Conservation (phyloP, 345 rosid genomes). For the Jatropha curcas region DNA sequence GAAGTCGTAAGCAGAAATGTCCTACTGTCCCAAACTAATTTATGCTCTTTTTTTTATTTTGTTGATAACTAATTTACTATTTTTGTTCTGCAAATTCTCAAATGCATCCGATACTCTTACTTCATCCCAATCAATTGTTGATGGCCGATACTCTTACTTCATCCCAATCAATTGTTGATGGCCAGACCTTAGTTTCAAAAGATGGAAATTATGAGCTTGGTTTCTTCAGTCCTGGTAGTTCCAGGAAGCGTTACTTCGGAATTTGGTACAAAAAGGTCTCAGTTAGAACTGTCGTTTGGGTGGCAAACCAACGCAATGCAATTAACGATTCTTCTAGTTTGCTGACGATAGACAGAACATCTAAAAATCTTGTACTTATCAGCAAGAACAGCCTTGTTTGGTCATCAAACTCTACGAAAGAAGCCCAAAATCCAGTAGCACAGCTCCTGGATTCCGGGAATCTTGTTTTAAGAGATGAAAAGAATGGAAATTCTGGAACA, state of each 20-base stretch:
- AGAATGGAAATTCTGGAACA: neutral
- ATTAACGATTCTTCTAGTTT: conserved; percentile 17
- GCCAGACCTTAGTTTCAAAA: too few relatives aligned
- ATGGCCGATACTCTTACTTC: too few relatives aligned
- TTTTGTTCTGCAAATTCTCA: too few relatives aligned
- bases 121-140: conserved; percentile 19
- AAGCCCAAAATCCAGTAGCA: conserved; percentile 11
- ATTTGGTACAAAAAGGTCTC: conserved; percentile 34
- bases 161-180: too few relatives aligned
- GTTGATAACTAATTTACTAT: too few relatives aligned
- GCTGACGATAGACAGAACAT: too few relatives aligned
- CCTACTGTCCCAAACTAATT: too few relatives aligned
- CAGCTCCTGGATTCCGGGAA: conserved; percentile 33
- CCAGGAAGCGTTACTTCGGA: conserved; percentile 27
- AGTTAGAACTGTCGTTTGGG: conserved; percentile 21
- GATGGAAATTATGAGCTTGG: conserved; percentile 9
- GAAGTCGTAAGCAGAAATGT: too few relatives aligned
- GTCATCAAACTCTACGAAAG: conserved; percentile 10
- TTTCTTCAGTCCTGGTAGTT: conserved; percentile 25
- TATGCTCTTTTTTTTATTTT: too few relatives aligned
- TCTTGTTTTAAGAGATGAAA: conserved; percentile 27
- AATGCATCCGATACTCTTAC: conserved; percentile 3
- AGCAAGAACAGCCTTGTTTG: conserved; percentile 7
- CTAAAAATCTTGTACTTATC: too few relatives aligned
- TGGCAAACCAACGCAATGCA: conserved; percentile 35